phyloP scores from a whole-genome alignment of 164 flowering plant species.

The Stephania cephalantha region DNA sequence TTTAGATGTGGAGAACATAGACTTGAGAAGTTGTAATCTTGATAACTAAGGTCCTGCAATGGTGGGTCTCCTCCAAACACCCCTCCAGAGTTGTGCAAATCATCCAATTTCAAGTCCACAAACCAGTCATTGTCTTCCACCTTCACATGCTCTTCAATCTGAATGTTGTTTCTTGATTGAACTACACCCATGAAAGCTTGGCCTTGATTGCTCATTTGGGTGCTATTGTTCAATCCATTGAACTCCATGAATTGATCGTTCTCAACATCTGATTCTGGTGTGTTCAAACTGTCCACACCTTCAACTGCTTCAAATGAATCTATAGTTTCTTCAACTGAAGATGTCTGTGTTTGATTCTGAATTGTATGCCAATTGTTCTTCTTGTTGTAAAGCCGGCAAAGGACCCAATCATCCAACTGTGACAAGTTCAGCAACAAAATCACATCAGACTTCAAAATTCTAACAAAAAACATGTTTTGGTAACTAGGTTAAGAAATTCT shows the following conservation, averaged over 20 bases:
- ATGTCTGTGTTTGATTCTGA: constrained; percentile 1
- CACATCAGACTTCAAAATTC: not conserved
- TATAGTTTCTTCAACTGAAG: constrained; percentile 3
- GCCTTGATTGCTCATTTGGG: not conserved
- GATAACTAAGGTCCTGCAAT: constrained; percentile 8
- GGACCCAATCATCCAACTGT: constrained; percentile 22
- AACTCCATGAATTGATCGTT: constrained; percentile 10
- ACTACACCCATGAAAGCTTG: not conserved
- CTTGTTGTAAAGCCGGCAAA: constrained; percentile 18
- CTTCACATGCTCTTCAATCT: constrained; percentile 4
- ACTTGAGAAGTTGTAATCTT: constrained; percentile 11
- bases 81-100: constrained; percentile 14
- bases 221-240: not conserved
- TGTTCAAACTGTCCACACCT: not conserved
- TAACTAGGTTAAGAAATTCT: too few relatives aligned
- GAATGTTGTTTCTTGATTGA: not conserved
- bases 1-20: constrained; percentile 17
- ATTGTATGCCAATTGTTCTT: constrained; percentile 10
- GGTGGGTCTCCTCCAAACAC: constrained; percentile 11
- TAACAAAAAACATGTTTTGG: not conserved
- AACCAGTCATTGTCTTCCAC: constrained; percentile 19
- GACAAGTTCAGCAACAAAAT: not conserved
- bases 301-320: not conserved
- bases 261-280: constrained; percentile 13
- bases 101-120: constrained; percentile 16